Base-by-base conservation (phyloP, 2,329 filamentous ascomycete species). In the Penicillium sp. region DNA sequence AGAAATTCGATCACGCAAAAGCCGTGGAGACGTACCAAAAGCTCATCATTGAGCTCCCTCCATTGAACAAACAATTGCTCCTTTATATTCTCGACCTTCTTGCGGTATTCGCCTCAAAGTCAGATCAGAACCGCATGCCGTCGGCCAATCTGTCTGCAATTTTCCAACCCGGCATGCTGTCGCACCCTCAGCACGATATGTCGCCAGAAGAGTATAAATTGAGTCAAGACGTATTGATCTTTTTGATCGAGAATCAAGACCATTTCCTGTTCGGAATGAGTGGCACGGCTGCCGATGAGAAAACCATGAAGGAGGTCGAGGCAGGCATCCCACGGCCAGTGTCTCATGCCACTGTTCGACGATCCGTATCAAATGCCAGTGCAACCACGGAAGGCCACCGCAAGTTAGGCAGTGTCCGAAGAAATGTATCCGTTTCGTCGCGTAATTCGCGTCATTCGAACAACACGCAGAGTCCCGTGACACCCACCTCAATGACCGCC, bases 191-290 rank as follows among this genome's bases (percentile, higher is more conserved):
- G 52, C 93, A 99, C 68, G 91, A 95, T 64, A 97, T 99, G 92
- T 86, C 89, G 0, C 93, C 93, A 0, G 82, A 88, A 49, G 92
- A 97, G 65, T 99, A 99, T 68, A 85, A 89, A 28, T 77, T 99
- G 5, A 97, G 95, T 66, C 93, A 99, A 77, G 92, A 93, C 63
- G 92, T 99, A 16, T 80, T 99, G 56, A 95, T 99, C 42, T 99
- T 99, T 70, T 75, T 99, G 60, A 99, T 99, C 58, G 91, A 97
- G 66, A 95, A 99, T 63, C 93, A 99, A 69, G 93, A 99, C 64
- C 89, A 95, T 70, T 99, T 99, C 77, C 76, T 99, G 57, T 95
- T 99, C 57, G 93, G 93, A 47, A 99, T 99, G 93, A 89, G 90
- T 66, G 93, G 93, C 37, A 96, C 91, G n/a, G 91, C 84, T n/a